phyloP scores from a whole-genome alignment of 1,139 yeast genomes.

The Suhomyces wounanorum region DNA sequence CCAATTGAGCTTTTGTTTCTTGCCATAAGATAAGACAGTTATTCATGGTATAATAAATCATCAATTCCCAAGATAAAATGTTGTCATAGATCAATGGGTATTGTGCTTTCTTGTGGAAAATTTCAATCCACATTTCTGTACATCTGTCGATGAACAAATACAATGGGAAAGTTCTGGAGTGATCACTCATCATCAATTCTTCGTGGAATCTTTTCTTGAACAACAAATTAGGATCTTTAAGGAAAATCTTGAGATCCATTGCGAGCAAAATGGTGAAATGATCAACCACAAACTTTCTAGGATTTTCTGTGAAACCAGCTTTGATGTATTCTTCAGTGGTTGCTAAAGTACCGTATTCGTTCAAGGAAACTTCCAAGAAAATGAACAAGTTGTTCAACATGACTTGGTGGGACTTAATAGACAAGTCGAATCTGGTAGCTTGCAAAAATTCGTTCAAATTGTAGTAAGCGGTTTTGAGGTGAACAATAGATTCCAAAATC shows the following conservation, averaged over 20 bases:
- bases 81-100: slow-evolving; percentile 46
- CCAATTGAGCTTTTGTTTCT: slow-evolving; percentile 58
- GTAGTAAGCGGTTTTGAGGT: slow-evolving; percentile 39
- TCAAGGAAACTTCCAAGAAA: slow-evolving; percentile 43
- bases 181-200: slow-evolving; percentile 54
- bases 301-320: slow-evolving; percentile 51
- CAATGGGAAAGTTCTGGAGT: slow-evolving; percentile 46
- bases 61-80: slow-evolving; percentile 55
- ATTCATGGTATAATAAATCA: slow-evolving; percentile 58
- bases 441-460: slow-evolving; percentile 42
- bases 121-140: slow-evolving; percentile 41
- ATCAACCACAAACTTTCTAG: slow-evolving; percentile 43
- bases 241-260: slow-evolving; percentile 53
- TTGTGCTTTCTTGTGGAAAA: slow-evolving; percentile 35
- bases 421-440: slow-evolving; percentile 40
- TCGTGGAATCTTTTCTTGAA: slow-evolving; percentile 62
- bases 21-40: slow-evolving; percentile 69
- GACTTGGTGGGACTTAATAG: slow-evolving; percentile 43
- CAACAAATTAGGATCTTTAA: slow-evolving; percentile 56
- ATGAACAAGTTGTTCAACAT: slow-evolving; percentile 46
- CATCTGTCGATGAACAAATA: slow-evolving; percentile 39
- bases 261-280: slow-evolving; percentile 46
- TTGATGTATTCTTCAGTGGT: slow-evolving; percentile 47
- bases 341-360: slow-evolving; percentile 49
- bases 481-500: slow-evolving; percentile 35